Evolutionary conservation across 2,329 filamentous ascomycete genomes (phyloP), one percentile per base, ranked within the genome.

Genomic region (Elsinoe perseae): DNA sequence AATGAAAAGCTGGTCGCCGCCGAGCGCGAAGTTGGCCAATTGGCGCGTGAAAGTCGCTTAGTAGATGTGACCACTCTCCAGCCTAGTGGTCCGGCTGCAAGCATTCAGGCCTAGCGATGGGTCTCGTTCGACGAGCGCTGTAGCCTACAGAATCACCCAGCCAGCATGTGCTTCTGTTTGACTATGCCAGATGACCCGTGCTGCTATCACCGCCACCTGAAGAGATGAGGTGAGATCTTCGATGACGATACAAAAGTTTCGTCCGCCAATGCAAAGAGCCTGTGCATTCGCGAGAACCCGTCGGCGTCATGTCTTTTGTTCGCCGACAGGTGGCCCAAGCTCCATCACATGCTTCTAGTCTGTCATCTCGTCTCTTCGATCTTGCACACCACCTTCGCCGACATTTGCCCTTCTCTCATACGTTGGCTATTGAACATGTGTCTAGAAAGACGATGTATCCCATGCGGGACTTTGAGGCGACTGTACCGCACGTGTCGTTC

Each of bases 71-170:
- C 28, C 48, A 52, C 27, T 52, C 48, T 52, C 30, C 20, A 36
- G 32, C 48, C 25, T 20, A 52, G 32, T 36, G 32, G 48, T 52
- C 18, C 48, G 30, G 28, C 48, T 52, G 48, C 48, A 23, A 52
- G 48, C 48, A 52, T 52, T 52, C 48, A 52, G 48, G 48, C 48
- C 28, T 36, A 16, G 25, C 25, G 21, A 30, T 30, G 44, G 14
- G 25, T 30, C 44, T 23, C 16, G 27, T 14, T 30, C 16, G 21
- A 16, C 8, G 23, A 12, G 20, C 40, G 40, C 40, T 44, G 40
- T 25, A 44, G 40, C 40, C 40, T 27, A 12, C 40, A 10, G n/a
- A 12, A 9, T 25, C 20, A 9, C n/a, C 21, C 40, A 18, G 23
- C 25, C 20, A 25, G 12, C 9, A 8, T 44, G 8, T 25, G 40